A percentile compares a stretch with the other conserved stretches of the same genome.
Conservation (phyloP, 2,329 filamentous ascomycete genomes). For the Penicillium olsonii region DNA sequence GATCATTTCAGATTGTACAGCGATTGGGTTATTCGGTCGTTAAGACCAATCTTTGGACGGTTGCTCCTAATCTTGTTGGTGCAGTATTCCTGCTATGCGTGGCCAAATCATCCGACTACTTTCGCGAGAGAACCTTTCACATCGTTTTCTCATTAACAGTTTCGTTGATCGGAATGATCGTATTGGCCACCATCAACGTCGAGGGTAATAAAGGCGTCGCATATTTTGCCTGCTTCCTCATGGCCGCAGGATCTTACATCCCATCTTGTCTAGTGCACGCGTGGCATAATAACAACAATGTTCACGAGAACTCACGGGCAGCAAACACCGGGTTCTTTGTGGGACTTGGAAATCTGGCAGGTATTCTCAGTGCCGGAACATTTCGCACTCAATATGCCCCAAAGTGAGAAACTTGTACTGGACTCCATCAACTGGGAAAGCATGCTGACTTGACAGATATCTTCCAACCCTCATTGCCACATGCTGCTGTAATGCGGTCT, state of each 20-base stretch:
- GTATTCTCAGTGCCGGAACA: conserved; percentile 48
- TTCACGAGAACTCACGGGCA: conserved; percentile 52
- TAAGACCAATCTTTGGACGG: conserved; percentile 53
- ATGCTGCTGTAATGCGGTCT: conserved; percentile 44
- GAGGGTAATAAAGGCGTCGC: conserved; percentile 45
- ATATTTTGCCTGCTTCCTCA: conserved; percentile 55
- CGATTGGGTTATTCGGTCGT: conserved; percentile 48
- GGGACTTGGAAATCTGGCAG: conserved; percentile 52
- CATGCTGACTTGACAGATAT: conserved; percentile 33
- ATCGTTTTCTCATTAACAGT: conserved; percentile 44
- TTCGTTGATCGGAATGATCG: conserved; percentile 47
- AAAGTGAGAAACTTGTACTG: conserved; percentile 19
- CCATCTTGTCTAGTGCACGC: conserved; percentile 51
- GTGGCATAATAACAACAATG: conserved; percentile 57
- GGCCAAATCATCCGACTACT: conserved; percentile 47
- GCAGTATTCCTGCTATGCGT: conserved; percentile 50
- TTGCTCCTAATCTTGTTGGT: conserved; percentile 52
- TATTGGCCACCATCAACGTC: conserved; percentile 48
- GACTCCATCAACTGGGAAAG: neutral
- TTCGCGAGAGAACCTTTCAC: conserved; percentile 50
- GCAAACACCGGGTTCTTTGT: conserved; percentile 52
- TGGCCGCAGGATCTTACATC: conserved; percentile 48
- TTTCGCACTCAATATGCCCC: conserved; percentile 54
- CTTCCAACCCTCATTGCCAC: conserved; percentile 51
- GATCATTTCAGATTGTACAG: conserved; percentile 39